Conservation (phyloP, 2,329 filamentous ascomycete species). For the Botrytis aclada region DNA sequence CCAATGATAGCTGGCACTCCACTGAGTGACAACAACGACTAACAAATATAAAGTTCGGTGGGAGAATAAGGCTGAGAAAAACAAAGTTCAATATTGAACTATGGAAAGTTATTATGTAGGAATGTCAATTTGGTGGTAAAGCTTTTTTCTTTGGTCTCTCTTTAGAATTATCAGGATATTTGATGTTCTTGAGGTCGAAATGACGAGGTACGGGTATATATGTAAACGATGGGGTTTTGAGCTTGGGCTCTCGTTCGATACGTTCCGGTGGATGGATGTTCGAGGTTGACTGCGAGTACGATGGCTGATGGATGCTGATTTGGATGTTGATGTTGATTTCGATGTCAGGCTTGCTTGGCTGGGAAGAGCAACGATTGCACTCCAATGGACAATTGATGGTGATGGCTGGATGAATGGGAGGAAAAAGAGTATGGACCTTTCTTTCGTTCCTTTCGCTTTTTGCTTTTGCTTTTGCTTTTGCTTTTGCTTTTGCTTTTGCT, state of each 20-base stretch:
- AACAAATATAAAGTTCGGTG: neutral
- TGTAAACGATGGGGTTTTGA: slow-evolving; percentile 2
- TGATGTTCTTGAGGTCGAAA: neutral
- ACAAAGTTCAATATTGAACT: neutral
- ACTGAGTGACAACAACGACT: neutral
- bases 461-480: neutral
- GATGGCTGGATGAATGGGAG: neutral
- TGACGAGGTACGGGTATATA: neutral
- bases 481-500: neutral
- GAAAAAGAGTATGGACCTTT: neutral
- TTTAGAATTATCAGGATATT: neutral
- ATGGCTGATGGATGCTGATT: neutral
- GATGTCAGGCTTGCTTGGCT: neutral
- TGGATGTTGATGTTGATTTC: neutral
- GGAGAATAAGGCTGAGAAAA: neutral
- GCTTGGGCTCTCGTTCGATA: neutral
- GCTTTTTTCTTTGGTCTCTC: neutral
- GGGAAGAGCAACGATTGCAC: neutral
- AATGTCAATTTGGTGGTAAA: neutral
- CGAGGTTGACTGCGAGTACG: neutral
- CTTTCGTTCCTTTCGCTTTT: neutral
- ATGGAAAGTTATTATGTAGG: neutral
- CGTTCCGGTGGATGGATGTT: neutral
- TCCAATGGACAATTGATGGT: neutral
- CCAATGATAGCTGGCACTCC: neutral